Conservation (phyloP, 2,329 filamentous ascomycete species). For the Thermomyces lanuginosus region DNA sequence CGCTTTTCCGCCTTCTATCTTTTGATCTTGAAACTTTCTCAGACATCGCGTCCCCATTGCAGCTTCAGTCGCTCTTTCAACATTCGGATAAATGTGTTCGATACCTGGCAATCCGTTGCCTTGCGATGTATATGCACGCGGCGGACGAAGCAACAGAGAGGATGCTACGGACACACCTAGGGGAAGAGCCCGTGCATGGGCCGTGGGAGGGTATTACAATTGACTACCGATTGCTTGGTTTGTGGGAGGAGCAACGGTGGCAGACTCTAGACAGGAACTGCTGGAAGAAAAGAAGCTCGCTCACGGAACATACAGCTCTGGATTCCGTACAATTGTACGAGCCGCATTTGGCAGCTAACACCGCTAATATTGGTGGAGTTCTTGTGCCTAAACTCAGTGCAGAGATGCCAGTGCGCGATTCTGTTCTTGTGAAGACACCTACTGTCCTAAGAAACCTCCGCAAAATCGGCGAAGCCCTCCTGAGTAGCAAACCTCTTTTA, state of each 20-base stretch:
- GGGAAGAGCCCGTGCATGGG: slow-evolving; percentile 46
- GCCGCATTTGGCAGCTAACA: slow-evolving; percentile 39
- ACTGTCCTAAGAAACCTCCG: slow-evolving; percentile 61
- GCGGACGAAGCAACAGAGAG: slow-evolving; percentile 63
- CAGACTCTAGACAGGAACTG: slow-evolving; percentile 17
- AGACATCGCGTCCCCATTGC: slow-evolving; percentile 45
- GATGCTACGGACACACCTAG: slow-evolving; percentile 52
- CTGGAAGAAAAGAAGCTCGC: slow-evolving; percentile 10
- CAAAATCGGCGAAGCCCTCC: slow-evolving; percentile 50
- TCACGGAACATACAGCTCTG: slow-evolving; percentile 9
- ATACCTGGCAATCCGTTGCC: slow-evolving; percentile 67
- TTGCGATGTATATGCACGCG: slow-evolving; percentile 61
- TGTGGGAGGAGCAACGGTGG: slow-evolving; percentile 48
- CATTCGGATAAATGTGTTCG: slow-evolving; percentile 44
- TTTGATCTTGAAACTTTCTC: slow-evolving; percentile 57
- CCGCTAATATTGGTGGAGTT: slow-evolving; percentile 48
- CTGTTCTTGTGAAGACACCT: slow-evolving; percentile 48
- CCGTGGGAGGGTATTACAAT: slow-evolving; percentile 59
- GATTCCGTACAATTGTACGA: slow-evolving; percentile 15
- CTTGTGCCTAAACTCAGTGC: slow-evolving; percentile 46
- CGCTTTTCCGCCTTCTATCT: slow-evolving; percentile 62
- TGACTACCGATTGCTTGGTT: slow-evolving; percentile 58
- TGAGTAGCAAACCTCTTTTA: slow-evolving; percentile 54
- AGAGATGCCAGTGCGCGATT: slow-evolving; percentile 32
- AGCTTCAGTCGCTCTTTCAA: slow-evolving; percentile 52